Evolutionary conservation across 495 filamentous ascomycete genomes (phyloP).

Genomic region (Sphaerosporella brunnea): DNA sequence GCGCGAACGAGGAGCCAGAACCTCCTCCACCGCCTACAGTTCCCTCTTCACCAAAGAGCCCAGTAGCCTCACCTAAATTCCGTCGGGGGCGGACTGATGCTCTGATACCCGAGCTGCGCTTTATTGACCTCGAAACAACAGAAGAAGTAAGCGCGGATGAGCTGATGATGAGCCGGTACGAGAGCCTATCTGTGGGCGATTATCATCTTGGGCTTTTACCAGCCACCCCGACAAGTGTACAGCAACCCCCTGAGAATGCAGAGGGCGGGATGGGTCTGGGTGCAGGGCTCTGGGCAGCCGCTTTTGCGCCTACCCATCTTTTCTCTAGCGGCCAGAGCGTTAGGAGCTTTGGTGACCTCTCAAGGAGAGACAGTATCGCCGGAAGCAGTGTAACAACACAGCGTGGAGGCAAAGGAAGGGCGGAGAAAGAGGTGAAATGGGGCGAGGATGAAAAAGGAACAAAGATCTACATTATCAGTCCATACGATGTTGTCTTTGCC

Average conservation of each 20-base stretch:
- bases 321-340: constrained; percentile 71
- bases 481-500: constrained; percentile 81
- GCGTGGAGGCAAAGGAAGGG: constrained; percentile 8
- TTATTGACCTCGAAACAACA: constrained; percentile 73
- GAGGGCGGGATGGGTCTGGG: constrained; percentile 32
- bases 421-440: constrained; percentile 19
- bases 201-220: constrained; percentile 79
- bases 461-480: constrained; percentile 91
- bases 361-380: constrained; percentile 34
- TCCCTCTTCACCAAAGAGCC: constrained; percentile 15
- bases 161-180: constrained; percentile 64
- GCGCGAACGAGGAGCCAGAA: constrained; percentile 23
- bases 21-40: not conserved
- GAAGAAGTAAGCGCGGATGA: constrained; percentile 63
- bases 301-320: constrained; percentile 62
- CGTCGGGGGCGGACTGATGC: constrained; percentile 53
- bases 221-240: constrained; percentile 43
- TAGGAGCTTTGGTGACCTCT: constrained; percentile 48
- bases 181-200: constrained; percentile 70
- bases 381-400: constrained; percentile 18
- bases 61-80: constrained; percentile 32
- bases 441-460: constrained; percentile 42
- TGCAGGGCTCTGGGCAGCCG: constrained; percentile 59
- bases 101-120: constrained; percentile 66
- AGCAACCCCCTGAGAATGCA: constrained; percentile 23